Base-by-base conservation (phyloP, 2,329 filamentous ascomycete species). In the Diaporthe destruens region DNA sequence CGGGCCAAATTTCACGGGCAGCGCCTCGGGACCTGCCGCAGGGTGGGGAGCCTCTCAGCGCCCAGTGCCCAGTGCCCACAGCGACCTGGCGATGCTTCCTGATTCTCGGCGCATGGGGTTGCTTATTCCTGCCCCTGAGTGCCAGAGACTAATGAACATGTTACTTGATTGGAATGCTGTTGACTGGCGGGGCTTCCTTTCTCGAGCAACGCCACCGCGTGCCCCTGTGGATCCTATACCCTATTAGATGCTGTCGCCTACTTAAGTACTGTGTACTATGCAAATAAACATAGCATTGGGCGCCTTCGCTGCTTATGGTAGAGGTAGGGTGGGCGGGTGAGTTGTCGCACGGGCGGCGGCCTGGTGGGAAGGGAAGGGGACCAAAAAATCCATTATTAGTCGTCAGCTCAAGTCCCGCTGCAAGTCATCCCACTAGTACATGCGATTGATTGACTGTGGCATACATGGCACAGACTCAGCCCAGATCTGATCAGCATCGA, bases 11-110 rank as follows among this genome's bases (percentile, higher is more conserved):
- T 56, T 32, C 59, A 67, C 51, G 23, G 63, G 63, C 63, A 59
- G n/a, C 61, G 49, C 56, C 39, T 63, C 71, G 65, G 71, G 63
- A 69, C 65, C 65, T 72, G 55, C 71, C 71, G 71, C 42, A 61
- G 47, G 44, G 53, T 56, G 42, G 61, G 54, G 70, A 49, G 32
- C 47, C 69, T 34, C 44, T 34, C 44, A 55, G 36, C 36, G 36
- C 11, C 36, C 36, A 12, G 36, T 5, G 29, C 29, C 29, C 29
- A 29, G 25, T 44, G 61, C 44, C 61, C 61, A 66, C 61, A 66
- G 47, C 53, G 47, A 39, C 61, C 61, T 66, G 61, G 61, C 39
- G 61, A 39, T 66, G 47, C 29, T 39, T 18, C 44, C 61, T 36
- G 44, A 51, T 36, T 34, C 20, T 65, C 44, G 61, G 14, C 36